Evolutionary conservation across 805 yeast species (phyloP).

Genomic region (Candida sphagnicola): DNA sequence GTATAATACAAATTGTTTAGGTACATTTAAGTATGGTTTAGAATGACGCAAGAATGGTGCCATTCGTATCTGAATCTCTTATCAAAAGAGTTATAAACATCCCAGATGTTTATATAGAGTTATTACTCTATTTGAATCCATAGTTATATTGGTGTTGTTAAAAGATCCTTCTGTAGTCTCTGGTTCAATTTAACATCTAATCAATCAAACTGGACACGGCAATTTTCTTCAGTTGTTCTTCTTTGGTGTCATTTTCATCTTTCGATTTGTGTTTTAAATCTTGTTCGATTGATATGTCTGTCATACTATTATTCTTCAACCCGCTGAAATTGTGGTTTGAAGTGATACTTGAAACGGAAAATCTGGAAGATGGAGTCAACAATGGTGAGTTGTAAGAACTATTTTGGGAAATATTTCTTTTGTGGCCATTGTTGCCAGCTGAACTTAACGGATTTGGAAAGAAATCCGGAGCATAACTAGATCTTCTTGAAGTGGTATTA

Average conservation of each 20-base stretch:
- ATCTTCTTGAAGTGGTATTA: conserved; percentile 26
- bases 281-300: neutral
- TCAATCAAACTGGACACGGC: conserved; percentile 32
- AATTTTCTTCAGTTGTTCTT: conserved; percentile 19
- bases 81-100: conserved; percentile 4
- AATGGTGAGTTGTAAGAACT: conserved; percentile 25
- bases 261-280: conserved; percentile 3
- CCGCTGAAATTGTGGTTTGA: conserved; percentile 6
- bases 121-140: neutral
- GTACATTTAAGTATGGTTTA: too few species aligned
- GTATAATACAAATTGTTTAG: too few species aligned
- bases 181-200: conserved; percentile 12
- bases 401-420: conserved; percentile 26
- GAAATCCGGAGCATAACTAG: conserved; percentile 41
- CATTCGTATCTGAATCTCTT: neutral
- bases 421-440: conserved; percentile 12
- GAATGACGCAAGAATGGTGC: too few species aligned
- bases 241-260: conserved; percentile 7
- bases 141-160: neutral
- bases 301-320: neutral
- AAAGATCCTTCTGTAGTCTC: neutral
- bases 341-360: conserved; percentile 17
- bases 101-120: conserved; percentile 2
- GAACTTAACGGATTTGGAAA: conserved; percentile 33
- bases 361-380: conserved; percentile 20